phyloP scores from a whole-genome alignment of 2,329 filamentous ascomycete species.

The Exophiala alcalophila region DNA sequence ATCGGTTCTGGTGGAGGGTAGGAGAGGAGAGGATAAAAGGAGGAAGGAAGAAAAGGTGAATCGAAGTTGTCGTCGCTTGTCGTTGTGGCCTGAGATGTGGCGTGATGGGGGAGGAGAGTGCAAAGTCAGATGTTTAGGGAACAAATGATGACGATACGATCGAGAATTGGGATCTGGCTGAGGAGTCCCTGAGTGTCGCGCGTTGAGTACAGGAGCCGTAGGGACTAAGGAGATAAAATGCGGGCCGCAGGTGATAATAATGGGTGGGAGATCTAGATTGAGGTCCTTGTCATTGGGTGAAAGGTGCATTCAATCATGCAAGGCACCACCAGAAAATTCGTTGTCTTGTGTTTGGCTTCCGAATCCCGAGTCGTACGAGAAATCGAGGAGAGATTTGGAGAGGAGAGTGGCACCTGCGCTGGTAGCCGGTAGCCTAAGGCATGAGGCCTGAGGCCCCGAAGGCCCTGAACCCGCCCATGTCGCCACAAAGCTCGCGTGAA shows the following conservation, averaged over 20 bases:
- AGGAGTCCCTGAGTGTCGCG: neutral
- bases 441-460: too few relatives aligned
- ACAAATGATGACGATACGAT: neutral
- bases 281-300: conserved; percentile 3
- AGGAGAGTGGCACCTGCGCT: too few relatives aligned
- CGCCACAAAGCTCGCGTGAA: too few relatives aligned
- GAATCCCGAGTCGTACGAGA: conserved; percentile 16
- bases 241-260: conserved; percentile 5
- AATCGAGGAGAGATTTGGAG: too few relatives aligned
- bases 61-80: neutral
- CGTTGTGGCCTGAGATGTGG: conserved; percentile 53
- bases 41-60: neutral
- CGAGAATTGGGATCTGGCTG: neutral
- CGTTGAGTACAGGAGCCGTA: neutral
- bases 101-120: conserved; percentile 41
- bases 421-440: too few relatives aligned
- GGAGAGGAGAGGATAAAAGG: neutral
- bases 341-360: conserved; percentile 3
- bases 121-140: too few relatives aligned
- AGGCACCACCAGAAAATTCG: conserved; percentile 6
- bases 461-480: too few relatives aligned
- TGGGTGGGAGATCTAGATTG: conserved; percentile 5
- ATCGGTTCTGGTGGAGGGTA: conserved; percentile 5
- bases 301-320: conserved; percentile 5
- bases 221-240: neutral